These are phyloP conservation scores for Trichoderma cornu-damae DNA, from an alignment of 2,329 filamentous ascomycete species.

Conservation along the genomic window DNA sequence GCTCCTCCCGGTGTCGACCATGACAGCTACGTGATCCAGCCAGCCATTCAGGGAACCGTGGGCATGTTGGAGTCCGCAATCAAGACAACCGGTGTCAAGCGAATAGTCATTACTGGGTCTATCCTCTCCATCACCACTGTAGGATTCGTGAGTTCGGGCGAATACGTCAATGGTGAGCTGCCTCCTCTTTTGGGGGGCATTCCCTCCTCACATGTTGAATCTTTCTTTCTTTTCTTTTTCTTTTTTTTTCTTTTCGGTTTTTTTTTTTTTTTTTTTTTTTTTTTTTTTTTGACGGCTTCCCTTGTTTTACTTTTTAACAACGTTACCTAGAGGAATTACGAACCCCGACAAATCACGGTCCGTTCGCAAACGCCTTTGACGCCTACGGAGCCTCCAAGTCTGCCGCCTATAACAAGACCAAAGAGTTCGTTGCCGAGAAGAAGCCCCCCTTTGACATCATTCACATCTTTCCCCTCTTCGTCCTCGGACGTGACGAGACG, in stretches of 20 bases:
- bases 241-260: not conserved
- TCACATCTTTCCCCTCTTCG: constrained; percentile 34
- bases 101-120: constrained; percentile 42
- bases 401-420: constrained; percentile 30
- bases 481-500: constrained; percentile 35
- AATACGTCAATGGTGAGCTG: constrained; percentile 5
- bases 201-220: too few relatives aligned
- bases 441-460: constrained; percentile 35
- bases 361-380: constrained; percentile 29
- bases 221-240: too few relatives aligned
- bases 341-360: constrained; percentile 16
- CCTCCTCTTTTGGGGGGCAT: too few relatives aligned
- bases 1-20: constrained; percentile 10
- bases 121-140: constrained; percentile 24
- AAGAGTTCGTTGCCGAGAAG: constrained; percentile 30
- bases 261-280: too few relatives aligned
- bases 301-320: not conserved
- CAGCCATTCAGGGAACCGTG: constrained; percentile 34
- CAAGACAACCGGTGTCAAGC: constrained; percentile 31
- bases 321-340: not conserved
- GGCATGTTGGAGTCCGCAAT: constrained; percentile 35
- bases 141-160: not conserved
- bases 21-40: constrained; percentile 27
- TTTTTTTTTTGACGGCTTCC: too few relatives aligned
- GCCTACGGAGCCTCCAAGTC: constrained; percentile 37